These are phyloP conservation scores for Tulasnella sp. DNA, from an alignment of 768 basidiomycete genomes.

Conservation along the genomic window DNA sequence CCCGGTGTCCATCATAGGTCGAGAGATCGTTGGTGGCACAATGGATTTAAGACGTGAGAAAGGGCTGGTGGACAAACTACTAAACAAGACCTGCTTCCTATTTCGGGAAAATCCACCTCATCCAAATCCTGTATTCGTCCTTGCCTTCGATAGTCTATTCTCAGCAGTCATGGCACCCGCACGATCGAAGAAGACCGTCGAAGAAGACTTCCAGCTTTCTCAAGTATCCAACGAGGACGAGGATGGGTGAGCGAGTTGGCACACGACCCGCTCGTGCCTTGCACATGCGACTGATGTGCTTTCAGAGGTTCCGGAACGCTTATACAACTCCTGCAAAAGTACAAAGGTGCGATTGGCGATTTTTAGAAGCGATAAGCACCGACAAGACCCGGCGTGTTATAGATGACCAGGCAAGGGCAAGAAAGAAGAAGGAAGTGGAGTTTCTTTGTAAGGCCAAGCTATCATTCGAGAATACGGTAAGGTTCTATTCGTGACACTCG, in stretches of 20 bases:
- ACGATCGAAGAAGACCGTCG: not conserved
- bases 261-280: not conserved
- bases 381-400: no score
- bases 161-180: not conserved
- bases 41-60: not conserved
- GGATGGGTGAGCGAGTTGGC: not conserved
- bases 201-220: conserved; percentile 3
- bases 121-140: not conserved
- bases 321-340: not conserved
- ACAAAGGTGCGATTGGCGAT: not conserved
- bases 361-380: no score
- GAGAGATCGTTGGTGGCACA: not conserved
- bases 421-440: conserved; percentile 9
- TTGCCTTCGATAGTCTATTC: not conserved
- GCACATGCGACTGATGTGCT: not conserved
- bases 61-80: not conserved
- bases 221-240: conserved; percentile 7
- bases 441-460: not conserved
- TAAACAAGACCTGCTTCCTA: not conserved
- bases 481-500: not conserved
- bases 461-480: not conserved
- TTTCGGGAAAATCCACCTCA: not conserved
- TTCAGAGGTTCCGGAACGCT: not conserved
- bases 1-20: not conserved
- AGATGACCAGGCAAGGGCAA: not conserved